Evolutionary conservation across 352 stramenopile species (phyloP), one percentile per base, ranked within the genome.

Genomic region (Globisporangium okanoganense): DNA sequence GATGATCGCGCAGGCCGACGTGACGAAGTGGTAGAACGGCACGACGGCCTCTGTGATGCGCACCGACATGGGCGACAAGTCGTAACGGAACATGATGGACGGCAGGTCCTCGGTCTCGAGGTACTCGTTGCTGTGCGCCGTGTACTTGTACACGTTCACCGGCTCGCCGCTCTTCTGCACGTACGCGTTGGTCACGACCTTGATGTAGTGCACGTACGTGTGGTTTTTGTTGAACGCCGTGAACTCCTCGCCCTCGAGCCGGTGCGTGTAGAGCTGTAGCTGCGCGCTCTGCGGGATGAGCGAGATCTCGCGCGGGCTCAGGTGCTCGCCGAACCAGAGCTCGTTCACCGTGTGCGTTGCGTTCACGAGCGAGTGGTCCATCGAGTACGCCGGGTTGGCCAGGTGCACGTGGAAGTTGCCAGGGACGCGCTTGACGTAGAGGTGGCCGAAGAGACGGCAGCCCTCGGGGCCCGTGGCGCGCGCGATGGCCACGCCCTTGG

Each of bases 201-300:
- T 99, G 67, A 99, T 98, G 84, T 99, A 99, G 78, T 99, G 97
- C 79, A 99, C 96, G 68, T 98, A 98, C 61, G 96, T 98, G 75
- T 98, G 89, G 76, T 99, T 97, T 70, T 96, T 94, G 67, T 96
- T 81, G 56, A 86, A 86, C 24, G 90, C 96, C 45, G 88, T 85
- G 61, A 97, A 99, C 9, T 85, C 67, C 49, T 90, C 74, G 49
- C 92, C 89, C 72, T 98, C 94, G 61, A 99, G 86, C 14, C 95
- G 90, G 69, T 96, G 85, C 70, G 91, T 97, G 75, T 98, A 95
- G 58, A 97, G 83, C 70, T 97, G 76, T 63, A 92, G 75, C 56
- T 97, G 89, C 40, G 90, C 90, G 36, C 89, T 85, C 61, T 90
- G 82, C 50, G 95, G 95, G 63, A 98, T 78, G 59, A 86, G 78